Evolutionary conservation across 441 rosid species (phyloP), one percentile per base, ranked within the genome.

Genomic region (Erysimum cheiri): DNA sequence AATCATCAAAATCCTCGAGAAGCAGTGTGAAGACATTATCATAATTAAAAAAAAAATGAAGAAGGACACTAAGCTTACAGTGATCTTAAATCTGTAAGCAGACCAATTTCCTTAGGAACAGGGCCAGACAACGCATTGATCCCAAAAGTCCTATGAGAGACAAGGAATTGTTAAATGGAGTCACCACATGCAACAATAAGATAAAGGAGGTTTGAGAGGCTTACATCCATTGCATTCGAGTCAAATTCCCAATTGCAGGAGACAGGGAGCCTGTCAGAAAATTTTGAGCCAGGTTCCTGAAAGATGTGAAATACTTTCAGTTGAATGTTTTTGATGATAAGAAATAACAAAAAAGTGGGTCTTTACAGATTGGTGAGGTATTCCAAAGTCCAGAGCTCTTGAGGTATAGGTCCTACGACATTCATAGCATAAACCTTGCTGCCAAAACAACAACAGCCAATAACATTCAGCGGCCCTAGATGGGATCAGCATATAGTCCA

Each of bases 21-120:
- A 57, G 9, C 26, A 66, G 0, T 29, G 41, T 41, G 39, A 49
- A 40, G 43, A 31, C 8, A 47, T 26, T 17, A 31, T 28, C 31
- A 31, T 1, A 39, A 10, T 0, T 6, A 11, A 11, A 28, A 6
- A 11, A 11, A 28, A 0, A 29, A 48, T 28, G 11, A 64, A 32
- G 33, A n/a, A n/a, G n/a, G n/a, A n/a, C 26, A 66, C 67, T 1
- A 41, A 32, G 52, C 85, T 81, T 84, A 88, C 97, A 91, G 14
- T 17, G 32, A 52, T 78, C 71, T 35, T 64, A 89, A 78, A 69
- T 85, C 85, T 6, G 85, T 73, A 49, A 89, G 89, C 68, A 59
- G 9, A 3, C 96, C 93, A n/a, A 89, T 80, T 65, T 88, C 91
- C 36, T 64, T 77, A 4, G 97, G 97, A 47, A 91, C 64, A 58